phyloP scores from a whole-genome alignment of 2,329 filamentous ascomycete genomes.

The Aphanocladium album region DNA sequence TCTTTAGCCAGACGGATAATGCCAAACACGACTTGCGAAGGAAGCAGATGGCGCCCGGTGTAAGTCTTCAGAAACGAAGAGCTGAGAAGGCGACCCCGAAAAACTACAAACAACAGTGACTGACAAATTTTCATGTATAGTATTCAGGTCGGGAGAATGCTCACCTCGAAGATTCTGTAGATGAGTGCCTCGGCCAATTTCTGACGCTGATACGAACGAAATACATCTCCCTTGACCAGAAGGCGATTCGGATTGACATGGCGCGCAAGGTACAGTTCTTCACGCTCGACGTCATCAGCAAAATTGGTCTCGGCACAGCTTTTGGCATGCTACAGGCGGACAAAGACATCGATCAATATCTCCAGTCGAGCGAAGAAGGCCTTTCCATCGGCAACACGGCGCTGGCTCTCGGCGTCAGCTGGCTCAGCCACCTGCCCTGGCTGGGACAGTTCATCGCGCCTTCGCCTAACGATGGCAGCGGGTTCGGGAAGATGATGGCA shows the following conservation, averaged over 20 bases:
- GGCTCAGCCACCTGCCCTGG: slow-evolving; percentile 24
- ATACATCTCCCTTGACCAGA: slow-evolving; percentile 33
- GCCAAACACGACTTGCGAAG: slow-evolving; percentile 39
- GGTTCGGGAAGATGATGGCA: slow-evolving; percentile 31
- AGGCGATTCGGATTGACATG: slow-evolving; percentile 37
- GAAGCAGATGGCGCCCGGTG: slow-evolving; percentile 48
- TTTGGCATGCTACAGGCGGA: slow-evolving; percentile 45
- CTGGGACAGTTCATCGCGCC: slow-evolving; percentile 25
- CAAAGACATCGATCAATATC: slow-evolving; percentile 37
- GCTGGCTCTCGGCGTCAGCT: slow-evolving; percentile 24
- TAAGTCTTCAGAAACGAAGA: slow-evolving; percentile 22
- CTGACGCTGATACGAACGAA: slow-evolving; percentile 38
- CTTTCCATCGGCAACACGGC: slow-evolving; percentile 23
- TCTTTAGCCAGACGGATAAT: slow-evolving; percentile 48
- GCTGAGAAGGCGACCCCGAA: neutral
- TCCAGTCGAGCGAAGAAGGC: slow-evolving; percentile 31
- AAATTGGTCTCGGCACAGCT: slow-evolving; percentile 43
- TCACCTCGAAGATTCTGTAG: slow-evolving; percentile 43
- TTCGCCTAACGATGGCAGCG: slow-evolving; percentile 24
- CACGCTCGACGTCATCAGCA: slow-evolving; percentile 49
- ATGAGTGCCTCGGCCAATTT: slow-evolving; percentile 41
- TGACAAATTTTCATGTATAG: slow-evolving; percentile 22
- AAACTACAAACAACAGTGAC: neutral
- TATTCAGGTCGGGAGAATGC: slow-evolving; percentile 53
- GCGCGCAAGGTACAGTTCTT: slow-evolving; percentile 44